Percentiles rank a stretch among this genome's conserved stretches.
Evolutionary conservation across 805 yeast species (phyloP).

Genomic region (Saturnispora quitensis): DNA sequence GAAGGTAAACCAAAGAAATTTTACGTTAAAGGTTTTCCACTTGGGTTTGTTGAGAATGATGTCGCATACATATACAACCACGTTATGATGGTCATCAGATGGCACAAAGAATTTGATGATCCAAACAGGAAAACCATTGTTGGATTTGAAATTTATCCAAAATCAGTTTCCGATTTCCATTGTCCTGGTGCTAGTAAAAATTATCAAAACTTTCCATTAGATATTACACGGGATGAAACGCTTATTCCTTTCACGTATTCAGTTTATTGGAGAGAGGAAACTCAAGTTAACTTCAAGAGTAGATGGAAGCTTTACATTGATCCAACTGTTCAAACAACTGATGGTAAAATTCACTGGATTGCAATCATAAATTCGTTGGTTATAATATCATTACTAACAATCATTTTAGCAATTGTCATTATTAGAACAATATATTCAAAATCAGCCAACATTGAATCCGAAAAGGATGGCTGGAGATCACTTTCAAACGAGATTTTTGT

Average conservation of each 20-base stretch:
- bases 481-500: conserved; percentile 39
- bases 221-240: conserved; percentile 32
- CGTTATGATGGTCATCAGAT: conserved; percentile 70
- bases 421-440: conserved; percentile 46
- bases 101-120: conserved; percentile 40
- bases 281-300: conserved; percentile 49
- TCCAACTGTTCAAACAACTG: conserved; percentile 32
- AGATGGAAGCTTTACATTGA: conserved; percentile 60
- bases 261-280: conserved; percentile 82
- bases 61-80: conserved; percentile 66
- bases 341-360: conserved; percentile 63
- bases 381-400: conserved; percentile 49
- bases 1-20: conserved; percentile 42
- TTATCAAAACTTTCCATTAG: conserved; percentile 48
- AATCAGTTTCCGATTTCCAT: conserved; percentile 53
- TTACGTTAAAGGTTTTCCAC: conserved; percentile 80
- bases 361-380: conserved; percentile 66
- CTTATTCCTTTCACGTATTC: conserved; percentile 74
- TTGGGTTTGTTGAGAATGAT: conserved; percentile 61
- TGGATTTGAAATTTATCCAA: conserved; percentile 86
- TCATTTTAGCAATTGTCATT: conserved; percentile 57
- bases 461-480: conserved; percentile 10
- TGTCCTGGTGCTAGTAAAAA: conserved; percentile 71
- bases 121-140: conserved; percentile 49
- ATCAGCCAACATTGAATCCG: conserved; percentile 18